These are phyloP conservation scores for Candida verbasci DNA, from an alignment of 805 yeast genomes.

Conservation along the genomic window DNA sequence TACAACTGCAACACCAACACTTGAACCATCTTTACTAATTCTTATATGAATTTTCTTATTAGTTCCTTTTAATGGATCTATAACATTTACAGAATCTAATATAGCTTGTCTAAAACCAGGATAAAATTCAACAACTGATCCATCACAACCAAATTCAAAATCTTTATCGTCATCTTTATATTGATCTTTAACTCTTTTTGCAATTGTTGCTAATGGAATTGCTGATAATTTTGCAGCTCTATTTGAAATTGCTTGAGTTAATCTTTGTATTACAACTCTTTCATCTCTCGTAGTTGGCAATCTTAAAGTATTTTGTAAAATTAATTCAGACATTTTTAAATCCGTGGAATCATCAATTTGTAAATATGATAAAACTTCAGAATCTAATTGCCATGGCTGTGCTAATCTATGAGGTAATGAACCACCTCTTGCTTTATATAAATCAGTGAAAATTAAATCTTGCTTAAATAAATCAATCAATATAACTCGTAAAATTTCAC, in stretches of 20 bases:
- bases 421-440: conserved; percentile 34
- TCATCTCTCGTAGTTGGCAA: conserved; percentile 68
- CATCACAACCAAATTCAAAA: conserved; percentile 94
- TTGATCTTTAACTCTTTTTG: conserved; percentile 58
- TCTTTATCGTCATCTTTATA: conserved; percentile 50
- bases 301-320: conserved; percentile 62
- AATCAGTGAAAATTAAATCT: conserved; percentile 57
- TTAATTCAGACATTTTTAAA: conserved; percentile 64
- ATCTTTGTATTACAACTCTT: conserved; percentile 63
- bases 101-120: conserved; percentile 83
- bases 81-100: conserved; percentile 68
- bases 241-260: conserved; percentile 75
- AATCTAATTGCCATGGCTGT: conserved; percentile 72
- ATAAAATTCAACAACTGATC: conserved; percentile 88
- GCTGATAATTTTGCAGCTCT: conserved; percentile 91
- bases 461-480: conserved; percentile 62
- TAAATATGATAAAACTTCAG: conserved; percentile 81
- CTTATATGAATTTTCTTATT: conserved; percentile 71
- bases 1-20: conserved; percentile 83
- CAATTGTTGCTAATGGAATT: conserved; percentile 84
- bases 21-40: conserved; percentile 92
- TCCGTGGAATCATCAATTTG: conserved; percentile 80
- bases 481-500: conserved; percentile 78
- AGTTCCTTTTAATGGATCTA: conserved; percentile 69
- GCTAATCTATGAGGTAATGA: conserved; percentile 59